Evolutionary conservation across 2,329 filamentous ascomycete genomes (phyloP), one percentile per base, ranked within the genome.

Genomic region (Aspergillus chevalieri): DNA sequence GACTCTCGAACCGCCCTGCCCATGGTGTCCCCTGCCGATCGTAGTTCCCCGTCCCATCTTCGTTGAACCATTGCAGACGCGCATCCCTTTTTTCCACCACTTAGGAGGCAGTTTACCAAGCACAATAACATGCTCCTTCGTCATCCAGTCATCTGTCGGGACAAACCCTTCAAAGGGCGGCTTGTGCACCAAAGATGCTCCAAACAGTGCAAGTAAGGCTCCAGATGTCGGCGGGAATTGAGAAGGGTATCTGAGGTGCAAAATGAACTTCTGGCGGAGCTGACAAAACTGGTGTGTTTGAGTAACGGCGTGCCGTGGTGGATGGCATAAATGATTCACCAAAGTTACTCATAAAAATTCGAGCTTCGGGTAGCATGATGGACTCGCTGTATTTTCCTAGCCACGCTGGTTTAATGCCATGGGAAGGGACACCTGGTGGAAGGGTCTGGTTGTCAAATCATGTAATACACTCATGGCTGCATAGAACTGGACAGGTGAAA

Each of bases 141-240:
- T 22, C 21, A 22, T 5, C 24, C 57, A 54, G 43, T 66, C 63
- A 12, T 46, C 42, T 1, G 50, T 49, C 14, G 52, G 47, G 5
- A 58, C 38, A 7, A 59, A 56, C 0, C 55, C 52, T 17, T 58
- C 59, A 39, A 65, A 58, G n/a, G 62, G 55, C 7, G 57, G 44
- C 26, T 56, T 49, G n/a, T 7, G 52, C 46, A 1, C 55, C 60
- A n/a, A 73, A 46, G 5, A 71, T 53, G 34, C 56, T 60, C 54
- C 62, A 72, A 12, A 72, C 64, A 0, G 58, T 52, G 47, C 67
- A 72, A 72, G 57, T 61, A 14, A 57, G 48, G 6, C 48, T 56
- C 52, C 52, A 57, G 9, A 53, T 48, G 50, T 72, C 67, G 7
- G 61, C 61, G 2, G 59, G 26, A 34, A 64, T 65, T 1, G 62